Evolutionary conservation across 768 basidiomycete genomes (phyloP).

Genomic region (Boletellus ananiceps): DNA sequence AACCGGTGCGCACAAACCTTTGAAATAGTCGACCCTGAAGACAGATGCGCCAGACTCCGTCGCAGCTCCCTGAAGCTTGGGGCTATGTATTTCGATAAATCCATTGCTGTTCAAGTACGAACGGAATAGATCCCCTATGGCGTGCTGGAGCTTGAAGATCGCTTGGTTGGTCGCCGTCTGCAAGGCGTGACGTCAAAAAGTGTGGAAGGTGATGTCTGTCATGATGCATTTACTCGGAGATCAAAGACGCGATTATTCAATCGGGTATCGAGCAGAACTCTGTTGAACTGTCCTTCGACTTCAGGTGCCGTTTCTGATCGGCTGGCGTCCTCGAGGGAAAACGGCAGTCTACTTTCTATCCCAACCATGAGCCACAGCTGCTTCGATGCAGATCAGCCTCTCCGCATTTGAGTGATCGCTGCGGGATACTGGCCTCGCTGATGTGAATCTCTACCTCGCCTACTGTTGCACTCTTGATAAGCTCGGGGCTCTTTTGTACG

Average conservation of each 20-base stretch:
- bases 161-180: constrained; percentile 95
- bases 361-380: constrained; percentile 82
- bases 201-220: neutral
- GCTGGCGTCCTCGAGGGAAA: constrained; percentile 89
- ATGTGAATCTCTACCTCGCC: constrained; percentile 86
- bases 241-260: constrained; percentile 93
- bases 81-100: constrained; percentile 95
- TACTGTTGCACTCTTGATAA: constrained; percentile 89
- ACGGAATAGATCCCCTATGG: constrained; percentile 85
- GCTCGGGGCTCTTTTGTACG: constrained; percentile 72
- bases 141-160: constrained; percentile 88
- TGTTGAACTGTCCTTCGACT: constrained; percentile 60
- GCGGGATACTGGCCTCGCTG: constrained; percentile 52
- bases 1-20: constrained; percentile 44
- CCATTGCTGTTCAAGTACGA: constrained; percentile 66
- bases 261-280: constrained; percentile 88
- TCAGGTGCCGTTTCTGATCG: constrained; percentile 74
- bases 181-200: constrained; percentile 6
- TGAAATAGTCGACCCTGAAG: constrained; percentile 97
- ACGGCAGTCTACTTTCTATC: constrained; percentile 77
- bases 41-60: constrained; percentile 97
- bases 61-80: constrained; percentile 94
- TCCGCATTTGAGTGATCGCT: neutral
- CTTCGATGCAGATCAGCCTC: neutral
- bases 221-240: constrained; percentile 61